Evolutionary conservation across 345 rosid genomes (phyloP).

Genomic region (Theobroma cacao): DNA sequence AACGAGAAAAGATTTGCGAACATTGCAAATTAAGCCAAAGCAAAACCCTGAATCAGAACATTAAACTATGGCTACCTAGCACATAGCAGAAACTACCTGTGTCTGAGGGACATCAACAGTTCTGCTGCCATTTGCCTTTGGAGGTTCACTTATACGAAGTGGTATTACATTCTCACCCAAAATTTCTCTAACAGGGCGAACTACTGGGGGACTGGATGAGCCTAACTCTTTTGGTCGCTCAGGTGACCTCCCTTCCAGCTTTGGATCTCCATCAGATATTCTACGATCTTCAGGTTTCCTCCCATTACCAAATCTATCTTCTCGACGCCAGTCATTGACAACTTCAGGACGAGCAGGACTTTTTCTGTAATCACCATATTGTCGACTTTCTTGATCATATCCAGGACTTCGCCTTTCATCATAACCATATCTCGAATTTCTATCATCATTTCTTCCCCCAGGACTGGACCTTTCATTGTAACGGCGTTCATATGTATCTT

Average conservation of each 20-base stretch:
- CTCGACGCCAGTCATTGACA: conserved; percentile 88
- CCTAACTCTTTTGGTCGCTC: conserved; percentile 61
- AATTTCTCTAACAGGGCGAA: conserved; percentile 89
- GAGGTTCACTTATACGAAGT: conserved; percentile 82
- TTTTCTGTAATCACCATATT: conserved; percentile 47
- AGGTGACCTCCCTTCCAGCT: conserved; percentile 67
- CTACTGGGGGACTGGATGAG: conserved; percentile 71
- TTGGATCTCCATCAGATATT: conserved; percentile 52
- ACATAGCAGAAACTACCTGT: conserved; percentile 48
- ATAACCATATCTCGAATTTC: conserved; percentile 37
- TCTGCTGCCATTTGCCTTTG: conserved; percentile 62
- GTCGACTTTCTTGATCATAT: conserved; percentile 58
- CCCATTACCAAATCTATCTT: conserved; percentile 84
- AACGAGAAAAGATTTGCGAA: neutral
- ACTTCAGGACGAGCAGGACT: conserved; percentile 78
- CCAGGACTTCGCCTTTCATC: conserved; percentile 70
- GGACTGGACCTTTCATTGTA: conserved; percentile 76
- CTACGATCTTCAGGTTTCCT: conserved; percentile 53
- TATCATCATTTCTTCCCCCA: conserved; percentile 66
- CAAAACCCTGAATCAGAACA: neutral
- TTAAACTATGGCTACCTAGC: neutral
- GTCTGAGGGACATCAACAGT: conserved; percentile 46
- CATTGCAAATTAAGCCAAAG: neutral
- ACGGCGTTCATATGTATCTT: conserved; percentile 69
- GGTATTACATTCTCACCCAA: conserved; percentile 84